Evolutionary conservation across 148 eudicot genomes (phyloP), one percentile per base, ranked within the genome.

Genomic region (Camellia sinensis): DNA sequence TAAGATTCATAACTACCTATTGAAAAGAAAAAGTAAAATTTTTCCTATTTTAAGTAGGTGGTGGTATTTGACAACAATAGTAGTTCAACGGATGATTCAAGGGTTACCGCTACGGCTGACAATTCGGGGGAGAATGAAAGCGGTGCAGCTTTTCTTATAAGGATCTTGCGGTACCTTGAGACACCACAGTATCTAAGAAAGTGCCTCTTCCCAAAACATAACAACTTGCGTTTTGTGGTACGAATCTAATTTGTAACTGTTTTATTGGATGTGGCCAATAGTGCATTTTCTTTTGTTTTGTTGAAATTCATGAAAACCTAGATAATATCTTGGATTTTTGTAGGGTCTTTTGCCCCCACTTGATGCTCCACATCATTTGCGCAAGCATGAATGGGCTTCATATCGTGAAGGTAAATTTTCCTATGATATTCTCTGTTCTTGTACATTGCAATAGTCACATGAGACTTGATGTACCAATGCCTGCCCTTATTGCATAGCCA

Each of bases 301-400:
- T 56, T n/a, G 52, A 5, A 53, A 5, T 45, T 48, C n/a, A 6
- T 62, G 80, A 53, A 53, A 63, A 22, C 50, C 53, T 60, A 64
- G 19, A 19, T 67, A 21, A 40, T 21, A 22, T 53, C 59, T 71
- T 75, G 45, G 43, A 71, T 81, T 76, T 78, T 64, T 67, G 78
- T 83, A 95, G 98, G 98, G 98, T 68, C 75, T 90, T 80, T 86
- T 95, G 78, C 98, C 98, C 18, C 98, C 98, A 66, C 94, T 95
- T 78, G 98, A 95, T 84, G 98, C 98, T 69, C 98, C 98, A 59
- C 98, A 93, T 87, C 98, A 95, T 84, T 87, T 92, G 75, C 95
- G 98, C 18, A 93, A 91, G 91, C 97, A 95, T 74, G 98, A 95
- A 91, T 95, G 98, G 98, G 95, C 83, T 85, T 79, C 94, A 4